Evolutionary conservation across 805 yeast genomes (phyloP).

Genomic region (Candida stauntonica): DNA sequence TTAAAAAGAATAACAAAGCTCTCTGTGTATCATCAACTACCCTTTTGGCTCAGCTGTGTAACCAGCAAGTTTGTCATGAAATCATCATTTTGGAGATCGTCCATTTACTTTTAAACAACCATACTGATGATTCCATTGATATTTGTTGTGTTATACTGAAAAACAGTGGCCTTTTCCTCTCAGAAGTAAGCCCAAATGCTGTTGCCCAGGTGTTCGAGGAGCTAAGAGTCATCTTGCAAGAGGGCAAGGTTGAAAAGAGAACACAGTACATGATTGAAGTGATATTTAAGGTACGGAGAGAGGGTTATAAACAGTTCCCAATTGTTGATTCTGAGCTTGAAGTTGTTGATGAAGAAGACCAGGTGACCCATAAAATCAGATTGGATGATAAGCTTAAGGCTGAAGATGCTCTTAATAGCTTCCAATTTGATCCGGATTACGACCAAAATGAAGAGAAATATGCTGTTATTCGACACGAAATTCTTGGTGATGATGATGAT

Average conservation of each 20-base stretch:
- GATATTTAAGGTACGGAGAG: constrained; percentile 46
- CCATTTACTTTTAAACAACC: constrained; percentile 40
- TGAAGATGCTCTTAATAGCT: constrained; percentile 45
- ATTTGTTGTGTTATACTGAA: constrained; percentile 47
- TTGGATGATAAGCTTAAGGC: constrained; percentile 49
- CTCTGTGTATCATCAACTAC: constrained; percentile 39
- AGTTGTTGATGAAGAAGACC: constrained; percentile 61
- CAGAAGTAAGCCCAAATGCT: constrained; percentile 39
- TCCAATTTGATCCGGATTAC: constrained; percentile 47
- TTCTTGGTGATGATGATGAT: constrained; percentile 30
- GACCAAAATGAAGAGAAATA: constrained; percentile 48
- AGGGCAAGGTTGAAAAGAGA: constrained; percentile 40
- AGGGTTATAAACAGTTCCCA: constrained; percentile 37
- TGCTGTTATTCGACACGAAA: constrained; percentile 27
- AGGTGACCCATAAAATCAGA: constrained; percentile 48
- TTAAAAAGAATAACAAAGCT: constrained; percentile 40
- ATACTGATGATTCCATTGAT: constrained; percentile 53
- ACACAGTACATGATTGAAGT: constrained; percentile 45
- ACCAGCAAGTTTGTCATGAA: constrained; percentile 57
- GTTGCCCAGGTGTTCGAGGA: constrained; percentile 51
- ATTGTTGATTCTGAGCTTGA: constrained; percentile 46
- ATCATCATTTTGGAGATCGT: constrained; percentile 49
- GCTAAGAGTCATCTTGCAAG: constrained; percentile 56
- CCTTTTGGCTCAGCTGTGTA: constrained; percentile 60
- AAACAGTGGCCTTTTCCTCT: constrained; percentile 48